Evolutionary conservation across 805 yeast genomes (phyloP), one percentile per base, ranked within the genome.

Genomic region (Suhomyces sp.): DNA sequence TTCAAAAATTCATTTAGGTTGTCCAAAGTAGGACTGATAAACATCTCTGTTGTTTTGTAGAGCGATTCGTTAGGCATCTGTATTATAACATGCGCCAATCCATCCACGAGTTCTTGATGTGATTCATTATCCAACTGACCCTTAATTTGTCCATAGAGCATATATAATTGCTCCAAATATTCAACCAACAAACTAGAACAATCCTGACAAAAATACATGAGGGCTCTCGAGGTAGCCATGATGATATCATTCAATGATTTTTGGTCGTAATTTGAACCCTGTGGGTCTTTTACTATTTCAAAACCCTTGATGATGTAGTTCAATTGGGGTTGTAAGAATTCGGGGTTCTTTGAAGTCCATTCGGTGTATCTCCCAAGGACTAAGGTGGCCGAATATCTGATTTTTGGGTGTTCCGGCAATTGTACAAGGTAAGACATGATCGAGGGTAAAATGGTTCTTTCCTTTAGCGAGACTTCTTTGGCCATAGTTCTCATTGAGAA

Each of bases 291-390:
- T 22, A 54, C 58, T 15, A 49, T 53, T 44, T 65, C 68, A 61
- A 90, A 87, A 0, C 97, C 96, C 54, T 77, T 78, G 52, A 87
- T 87, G 57, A 96, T 90, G 67, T 91, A 94, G 57, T 87, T 85
- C 53, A 94, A 77, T 68, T 92, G 97, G 47, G 84, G 80, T 68
- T 89, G 94, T 54, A 96, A 75, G 60, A 78, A 87, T 56, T 88
- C 86, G 4, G 96, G 91, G 69, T 94, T 96, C 59, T 83, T 80
- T 4, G 91, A 76, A 0, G 98, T 90, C 97, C 99, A 94, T 71
- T 88, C 90, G 1, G 98, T 89, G 68, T 94, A 94, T 61, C 99
- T 79, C n/a, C 99, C 98, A 41, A 94, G 73, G 1, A 94, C 96
- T 63, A 94, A 77, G 0, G 97, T 90, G 1, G 96, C 91, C 6